These are phyloP conservation scores for Groenewaldozyma salmanticensis DNA, from an alignment of 805 yeast genomes.

Conservation along the genomic window DNA sequence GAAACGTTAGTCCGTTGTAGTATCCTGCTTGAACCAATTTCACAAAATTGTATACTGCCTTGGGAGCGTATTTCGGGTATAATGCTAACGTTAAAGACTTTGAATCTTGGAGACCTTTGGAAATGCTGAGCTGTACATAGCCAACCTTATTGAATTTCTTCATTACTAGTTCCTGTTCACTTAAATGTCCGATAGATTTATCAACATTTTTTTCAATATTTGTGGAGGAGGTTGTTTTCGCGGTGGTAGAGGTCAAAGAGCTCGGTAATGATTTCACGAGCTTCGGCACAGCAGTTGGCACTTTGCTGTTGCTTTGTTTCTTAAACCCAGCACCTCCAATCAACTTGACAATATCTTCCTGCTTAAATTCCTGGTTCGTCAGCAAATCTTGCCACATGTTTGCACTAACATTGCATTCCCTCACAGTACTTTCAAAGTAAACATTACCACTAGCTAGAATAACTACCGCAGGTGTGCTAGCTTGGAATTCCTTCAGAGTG, in stretches of 20 bases:
- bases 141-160: slow-evolving; percentile 21
- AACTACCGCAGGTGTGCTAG: slow-evolving; percentile 21
- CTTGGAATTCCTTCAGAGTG: slow-evolving; percentile 23
- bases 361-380: slow-evolving; percentile 22
- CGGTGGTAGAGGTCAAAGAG: slow-evolving; percentile 25
- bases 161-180: slow-evolving; percentile 21
- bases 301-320: background rate
- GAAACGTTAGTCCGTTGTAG: slow-evolving; percentile 24
- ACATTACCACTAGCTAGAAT: slow-evolving; percentile 25
- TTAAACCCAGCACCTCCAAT: slow-evolving; percentile 12
- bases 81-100: slow-evolving; percentile 21
- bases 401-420: slow-evolving; percentile 21
- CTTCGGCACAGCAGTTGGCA: background rate
- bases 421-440: slow-evolving; percentile 23
- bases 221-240: slow-evolving; percentile 20
- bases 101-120: background rate
- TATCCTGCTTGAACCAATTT: slow-evolving; percentile 24
- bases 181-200: slow-evolving; percentile 16
- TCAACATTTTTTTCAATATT: no score
- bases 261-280: slow-evolving; percentile 18
- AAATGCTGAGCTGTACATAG: slow-evolving; percentile 22
- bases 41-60: slow-evolving; percentile 23
- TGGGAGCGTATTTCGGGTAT: slow-evolving; percentile 19
- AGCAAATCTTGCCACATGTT: slow-evolving; percentile 25
- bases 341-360: slow-evolving; percentile 19